Conservation (phyloP, 176 grass and related monocot species). For the Zizania latifolia region DNA sequence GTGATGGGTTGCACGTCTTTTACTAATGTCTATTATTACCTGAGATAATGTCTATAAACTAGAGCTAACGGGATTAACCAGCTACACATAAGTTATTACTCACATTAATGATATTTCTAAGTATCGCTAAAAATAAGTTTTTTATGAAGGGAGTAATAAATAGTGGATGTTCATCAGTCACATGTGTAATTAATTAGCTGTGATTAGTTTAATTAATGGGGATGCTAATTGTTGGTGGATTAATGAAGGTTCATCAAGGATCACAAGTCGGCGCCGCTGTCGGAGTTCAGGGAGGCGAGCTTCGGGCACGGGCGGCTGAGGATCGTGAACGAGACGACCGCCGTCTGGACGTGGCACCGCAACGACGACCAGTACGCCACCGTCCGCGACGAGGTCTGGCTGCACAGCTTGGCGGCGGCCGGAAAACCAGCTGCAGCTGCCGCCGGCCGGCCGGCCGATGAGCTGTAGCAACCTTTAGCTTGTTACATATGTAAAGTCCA, state of each 20-base stretch:
- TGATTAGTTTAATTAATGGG: neutral
- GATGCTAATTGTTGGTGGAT: no score
- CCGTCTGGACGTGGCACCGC: constrained; percentile 77
- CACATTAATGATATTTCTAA: no score
- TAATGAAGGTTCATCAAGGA: neutral
- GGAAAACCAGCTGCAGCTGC: neutral
- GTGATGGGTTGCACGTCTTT: no score
- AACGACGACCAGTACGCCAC: constrained; percentile 50
- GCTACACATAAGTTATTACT: no score
- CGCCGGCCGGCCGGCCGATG: neutral
- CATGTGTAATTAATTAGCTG: neutral
- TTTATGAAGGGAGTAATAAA: no score
- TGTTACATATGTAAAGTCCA: no score
- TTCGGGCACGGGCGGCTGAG: constrained; percentile 65
- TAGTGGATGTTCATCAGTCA: no score
- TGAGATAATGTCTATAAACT: no score
- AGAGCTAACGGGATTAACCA: no score
- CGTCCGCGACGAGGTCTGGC: constrained; percentile 64
- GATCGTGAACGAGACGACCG: constrained; percentile 46
- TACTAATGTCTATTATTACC: no score
- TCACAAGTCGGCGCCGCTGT: neutral
- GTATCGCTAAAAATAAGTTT: no score
- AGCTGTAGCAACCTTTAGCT: constrained; percentile 35
- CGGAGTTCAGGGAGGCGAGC: constrained; percentile 64
- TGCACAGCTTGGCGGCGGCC: constrained; percentile 32